Evolutionary conservation across 73 alveolate genomes (phyloP).

Genomic region (Tetrahymena borealis): DNA sequence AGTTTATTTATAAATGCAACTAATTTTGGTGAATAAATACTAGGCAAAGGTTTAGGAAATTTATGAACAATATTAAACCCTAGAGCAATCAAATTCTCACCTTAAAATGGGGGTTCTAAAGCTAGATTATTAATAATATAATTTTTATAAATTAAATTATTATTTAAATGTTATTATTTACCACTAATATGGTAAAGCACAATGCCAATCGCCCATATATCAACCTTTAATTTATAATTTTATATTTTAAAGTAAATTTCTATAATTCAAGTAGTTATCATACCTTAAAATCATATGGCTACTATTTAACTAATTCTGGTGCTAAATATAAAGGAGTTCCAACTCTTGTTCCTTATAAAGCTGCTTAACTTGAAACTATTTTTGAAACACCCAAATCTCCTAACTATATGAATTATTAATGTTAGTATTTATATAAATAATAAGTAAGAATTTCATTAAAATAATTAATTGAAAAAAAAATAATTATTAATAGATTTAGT

Average conservation of each 20-base stretch:
- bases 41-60: neutral
- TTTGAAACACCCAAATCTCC: conserved; percentile 98
- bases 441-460: too few relatives aligned
- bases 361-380: conserved; percentile 65
- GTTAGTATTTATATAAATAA: too few relatives aligned
- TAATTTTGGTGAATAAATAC: neutral
- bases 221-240: neutral
- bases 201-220: neutral
- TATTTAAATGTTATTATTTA: neutral
- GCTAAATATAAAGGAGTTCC: conserved; percentile 97
- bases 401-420: conserved; percentile 56
- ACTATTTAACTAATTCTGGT: conserved; percentile 92
- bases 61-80: neutral
- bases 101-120: neutral
- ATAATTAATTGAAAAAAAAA: conserved; percentile 9
- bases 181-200: neutral
- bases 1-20: neutral
- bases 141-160: neutral
- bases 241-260: neutral
- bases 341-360: conserved; percentile 84
- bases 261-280: neutral
- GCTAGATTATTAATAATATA: neutral
- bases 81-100: neutral
- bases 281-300: conserved; percentile 85
- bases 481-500: neutral